Conservation (phyloP, 441 rosid species). For the Mallotus repandus region DNA sequence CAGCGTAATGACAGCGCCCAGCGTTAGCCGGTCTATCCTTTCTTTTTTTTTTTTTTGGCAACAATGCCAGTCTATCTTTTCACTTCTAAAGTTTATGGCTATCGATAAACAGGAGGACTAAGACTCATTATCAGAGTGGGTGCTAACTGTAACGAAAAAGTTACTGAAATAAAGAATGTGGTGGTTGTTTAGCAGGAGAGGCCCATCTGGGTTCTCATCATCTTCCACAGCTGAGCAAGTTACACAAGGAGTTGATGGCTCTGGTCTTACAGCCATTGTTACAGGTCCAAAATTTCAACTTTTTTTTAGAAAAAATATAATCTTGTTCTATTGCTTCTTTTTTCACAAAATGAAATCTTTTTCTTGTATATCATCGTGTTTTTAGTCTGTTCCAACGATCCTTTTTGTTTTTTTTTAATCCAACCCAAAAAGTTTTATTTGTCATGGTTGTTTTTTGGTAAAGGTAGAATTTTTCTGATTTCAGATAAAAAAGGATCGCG, state of each 20-base stretch:
- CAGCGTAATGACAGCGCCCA: too few relatives aligned
- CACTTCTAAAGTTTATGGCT: too few relatives aligned
- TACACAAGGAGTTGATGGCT: conserved; percentile 38
- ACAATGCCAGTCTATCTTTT: too few relatives aligned
- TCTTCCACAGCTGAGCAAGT: conserved; percentile 51
- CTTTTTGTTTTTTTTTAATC: too few relatives aligned
- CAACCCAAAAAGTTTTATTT: background rate
- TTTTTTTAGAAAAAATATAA: too few relatives aligned
- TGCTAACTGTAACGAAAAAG: too few relatives aligned
- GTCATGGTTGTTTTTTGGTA: background rate
- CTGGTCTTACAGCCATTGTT: conserved; percentile 47
- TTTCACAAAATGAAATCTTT: background rate
- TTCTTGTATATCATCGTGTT: background rate
- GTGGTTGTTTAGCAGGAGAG: conserved; percentile 35
- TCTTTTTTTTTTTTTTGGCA: too few relatives aligned
- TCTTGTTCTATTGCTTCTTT: background rate
- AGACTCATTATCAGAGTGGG: too few relatives aligned
- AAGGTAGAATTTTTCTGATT: background rate
- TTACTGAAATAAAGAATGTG: conserved; percentile 24
- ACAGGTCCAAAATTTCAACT: conserved; percentile 32
- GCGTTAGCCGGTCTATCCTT: too few relatives aligned
- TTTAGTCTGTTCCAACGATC: background rate
- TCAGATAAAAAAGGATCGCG: background rate
- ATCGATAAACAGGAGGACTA: too few relatives aligned
- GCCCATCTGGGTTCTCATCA: conserved; percentile 41